Conservation (phyloP, 305 asterid genomes). For the Fraxinus xanthoxyloides region DNA sequence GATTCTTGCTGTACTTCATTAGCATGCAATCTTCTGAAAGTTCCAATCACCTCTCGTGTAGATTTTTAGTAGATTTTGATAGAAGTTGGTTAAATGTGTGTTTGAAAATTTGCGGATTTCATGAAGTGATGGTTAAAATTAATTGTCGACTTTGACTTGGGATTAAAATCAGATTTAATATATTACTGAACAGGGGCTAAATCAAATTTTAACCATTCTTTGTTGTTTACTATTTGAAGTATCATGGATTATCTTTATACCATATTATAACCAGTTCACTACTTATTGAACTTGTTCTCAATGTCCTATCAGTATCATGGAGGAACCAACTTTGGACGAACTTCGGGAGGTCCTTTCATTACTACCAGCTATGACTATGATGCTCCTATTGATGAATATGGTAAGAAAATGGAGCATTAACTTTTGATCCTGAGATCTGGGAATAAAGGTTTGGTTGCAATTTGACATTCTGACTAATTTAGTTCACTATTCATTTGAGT, state of each 20-base stretch:
- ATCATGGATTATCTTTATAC: background rate
- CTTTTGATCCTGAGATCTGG: background rate
- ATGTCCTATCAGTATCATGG: slow-evolving; percentile 74
- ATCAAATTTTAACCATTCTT: background rate
- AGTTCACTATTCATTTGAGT: slow-evolving; percentile 9
- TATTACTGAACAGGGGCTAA: background rate
- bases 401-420: slow-evolving; percentile 34
- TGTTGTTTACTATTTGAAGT: background rate
- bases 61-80: background rate
- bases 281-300: background rate
- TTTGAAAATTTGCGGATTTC: background rate
- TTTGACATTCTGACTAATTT: background rate
- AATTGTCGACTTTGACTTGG: background rate
- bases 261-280: background rate
- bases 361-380: slow-evolving; percentile 98
- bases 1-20: background rate
- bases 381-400: slow-evolving; percentile 98
- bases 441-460: background rate
- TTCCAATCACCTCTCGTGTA: background rate
- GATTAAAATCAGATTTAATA: background rate
- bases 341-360: slow-evolving; percentile 93
- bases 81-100: background rate
- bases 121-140: background rate
- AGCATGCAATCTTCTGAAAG: background rate
- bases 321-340: slow-evolving; percentile 95